These are phyloP conservation scores for Aspergillus affinis DNA, from an alignment of 495 filamentous ascomycete species.

Conservation along the genomic window DNA sequence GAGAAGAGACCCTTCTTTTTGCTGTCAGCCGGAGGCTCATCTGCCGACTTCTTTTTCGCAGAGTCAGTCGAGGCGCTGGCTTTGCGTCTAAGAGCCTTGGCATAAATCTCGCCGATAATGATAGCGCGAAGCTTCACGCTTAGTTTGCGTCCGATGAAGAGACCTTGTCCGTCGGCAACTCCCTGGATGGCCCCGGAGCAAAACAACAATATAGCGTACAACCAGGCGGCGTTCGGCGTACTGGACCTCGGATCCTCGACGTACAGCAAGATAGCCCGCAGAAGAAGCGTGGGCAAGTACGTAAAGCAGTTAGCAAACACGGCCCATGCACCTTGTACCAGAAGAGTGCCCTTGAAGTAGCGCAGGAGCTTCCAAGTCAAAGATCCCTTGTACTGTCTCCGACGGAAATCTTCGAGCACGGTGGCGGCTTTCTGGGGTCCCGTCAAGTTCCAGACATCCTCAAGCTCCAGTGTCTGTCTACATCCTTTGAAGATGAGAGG, in stretches of 20 bases:
- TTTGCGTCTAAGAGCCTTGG: constrained; percentile 92
- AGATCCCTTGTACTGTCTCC: constrained; percentile 77
- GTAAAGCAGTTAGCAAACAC: constrained; percentile 74
- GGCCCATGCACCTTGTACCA: constrained; percentile 80
- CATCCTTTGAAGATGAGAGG: constrained; percentile 89
- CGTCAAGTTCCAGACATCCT: constrained; percentile 88
- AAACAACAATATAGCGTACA: constrained; percentile 89
- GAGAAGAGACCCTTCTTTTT: constrained; percentile 53
- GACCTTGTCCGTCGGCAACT: constrained; percentile 78
- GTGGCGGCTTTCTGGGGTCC: constrained; percentile 82
- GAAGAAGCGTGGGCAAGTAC: constrained; percentile 86
- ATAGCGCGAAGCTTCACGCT: constrained; percentile 91
- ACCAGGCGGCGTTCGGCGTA: constrained; percentile 89
- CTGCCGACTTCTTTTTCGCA: constrained; percentile 43
- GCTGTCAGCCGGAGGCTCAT: constrained; percentile 31
- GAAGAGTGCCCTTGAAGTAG: constrained; percentile 75
- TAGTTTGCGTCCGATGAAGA: constrained; percentile 91
- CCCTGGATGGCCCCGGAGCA: constrained; percentile 75
- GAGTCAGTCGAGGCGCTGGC: constrained; percentile 69
- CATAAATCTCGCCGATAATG: constrained; percentile 96
- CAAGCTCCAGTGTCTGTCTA: constrained; percentile 74
- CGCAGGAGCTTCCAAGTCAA: constrained; percentile 78
- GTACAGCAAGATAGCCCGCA: constrained; percentile 89
- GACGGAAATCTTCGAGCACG: constrained; percentile 78
- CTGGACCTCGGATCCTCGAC: constrained; percentile 78